phyloP scores from a whole-genome alignment of 352 stramenopile species.

The Stephanocyclus meneghinianus region DNA sequence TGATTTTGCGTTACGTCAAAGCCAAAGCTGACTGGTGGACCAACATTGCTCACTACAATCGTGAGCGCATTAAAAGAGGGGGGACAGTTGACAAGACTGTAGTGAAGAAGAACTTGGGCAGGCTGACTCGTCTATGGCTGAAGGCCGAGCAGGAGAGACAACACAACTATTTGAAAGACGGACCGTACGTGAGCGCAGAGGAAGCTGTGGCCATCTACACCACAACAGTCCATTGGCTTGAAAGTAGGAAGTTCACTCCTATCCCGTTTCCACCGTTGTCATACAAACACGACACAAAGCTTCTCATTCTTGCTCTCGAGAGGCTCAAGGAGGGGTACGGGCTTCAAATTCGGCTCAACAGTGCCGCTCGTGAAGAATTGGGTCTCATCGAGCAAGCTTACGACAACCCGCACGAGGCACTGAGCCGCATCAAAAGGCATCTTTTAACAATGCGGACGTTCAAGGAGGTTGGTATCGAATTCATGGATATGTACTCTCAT shows the following conservation, averaged over 20 bases:
- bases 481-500: constrained; percentile 99
- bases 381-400: constrained; percentile 98
- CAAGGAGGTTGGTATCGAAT: constrained; percentile 99
- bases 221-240: constrained; percentile 99
- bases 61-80: constrained; percentile 98
- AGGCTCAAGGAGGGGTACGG: constrained; percentile 98
- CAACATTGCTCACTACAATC: constrained; percentile 99
- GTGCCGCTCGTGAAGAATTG: constrained; percentile 96
- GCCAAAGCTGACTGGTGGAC: constrained; percentile 98
- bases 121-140: constrained; percentile 97
- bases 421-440: constrained; percentile 99
- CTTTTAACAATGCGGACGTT: constrained; percentile 99
- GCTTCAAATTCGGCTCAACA: constrained; percentile 96
- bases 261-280: constrained; percentile 99
- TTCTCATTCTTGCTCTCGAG: constrained; percentile 98
- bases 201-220: constrained; percentile 99
- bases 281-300: constrained; percentile 99
- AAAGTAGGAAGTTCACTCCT: constrained; percentile 98
- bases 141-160: constrained; percentile 99
- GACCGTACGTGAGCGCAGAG: constrained; percentile 97
- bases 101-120: constrained; percentile 99
- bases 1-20: constrained; percentile 99
- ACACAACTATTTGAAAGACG: constrained; percentile 99
- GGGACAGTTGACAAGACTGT: constrained; percentile 99
- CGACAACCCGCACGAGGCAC: constrained; percentile 95